phyloP scores from a whole-genome alignment of 257 asterid species.

The Sherardia arvensis region DNA sequence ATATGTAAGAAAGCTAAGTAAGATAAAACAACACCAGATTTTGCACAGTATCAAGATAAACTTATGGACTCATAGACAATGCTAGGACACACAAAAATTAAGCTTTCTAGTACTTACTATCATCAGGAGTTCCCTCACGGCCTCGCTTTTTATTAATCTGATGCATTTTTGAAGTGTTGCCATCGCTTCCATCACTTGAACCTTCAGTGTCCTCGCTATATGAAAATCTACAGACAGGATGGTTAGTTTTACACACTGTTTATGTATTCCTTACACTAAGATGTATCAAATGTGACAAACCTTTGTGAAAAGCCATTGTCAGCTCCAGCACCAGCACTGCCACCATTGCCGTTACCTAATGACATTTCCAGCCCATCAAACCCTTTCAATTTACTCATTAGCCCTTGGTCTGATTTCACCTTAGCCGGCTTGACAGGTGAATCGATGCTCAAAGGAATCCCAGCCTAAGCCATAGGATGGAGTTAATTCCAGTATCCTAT shows the following conservation, averaged over 20 bases:
- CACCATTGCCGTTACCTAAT: slow-evolving; percentile 54
- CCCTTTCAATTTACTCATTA: slow-evolving; percentile 63
- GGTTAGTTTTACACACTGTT: background rate
- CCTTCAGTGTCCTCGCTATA: slow-evolving; percentile 66
- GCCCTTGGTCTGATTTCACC: slow-evolving; percentile 47
- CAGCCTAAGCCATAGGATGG: slow-evolving; percentile 40
- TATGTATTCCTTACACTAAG: background rate
- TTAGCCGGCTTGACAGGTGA: slow-evolving; percentile 44
- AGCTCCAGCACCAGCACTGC: slow-evolving; percentile 47
- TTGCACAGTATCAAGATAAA: background rate
- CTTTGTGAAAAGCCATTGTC: slow-evolving; percentile 60
- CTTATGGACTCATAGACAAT: background rate
- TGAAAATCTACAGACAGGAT: slow-evolving; percentile 14
- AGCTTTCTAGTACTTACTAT: slow-evolving; percentile 33
- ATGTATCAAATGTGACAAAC: slow-evolving; percentile 25
- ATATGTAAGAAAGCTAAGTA: slow-evolving; percentile 6
- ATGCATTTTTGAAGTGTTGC: slow-evolving; percentile 50
- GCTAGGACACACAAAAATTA: background rate
- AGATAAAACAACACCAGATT: background rate
- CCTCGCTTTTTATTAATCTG: slow-evolving; percentile 57
- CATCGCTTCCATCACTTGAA: slow-evolving; percentile 84
- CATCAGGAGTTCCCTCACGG: slow-evolving; percentile 49
- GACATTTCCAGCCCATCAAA: slow-evolving; percentile 85
- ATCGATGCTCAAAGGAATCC: slow-evolving; percentile 52
- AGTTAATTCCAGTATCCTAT: background rate